Base-by-base conservation (phyloP, 2,329 filamentous ascomycete genomes). In the Ceratocystis albifundus region DNA sequence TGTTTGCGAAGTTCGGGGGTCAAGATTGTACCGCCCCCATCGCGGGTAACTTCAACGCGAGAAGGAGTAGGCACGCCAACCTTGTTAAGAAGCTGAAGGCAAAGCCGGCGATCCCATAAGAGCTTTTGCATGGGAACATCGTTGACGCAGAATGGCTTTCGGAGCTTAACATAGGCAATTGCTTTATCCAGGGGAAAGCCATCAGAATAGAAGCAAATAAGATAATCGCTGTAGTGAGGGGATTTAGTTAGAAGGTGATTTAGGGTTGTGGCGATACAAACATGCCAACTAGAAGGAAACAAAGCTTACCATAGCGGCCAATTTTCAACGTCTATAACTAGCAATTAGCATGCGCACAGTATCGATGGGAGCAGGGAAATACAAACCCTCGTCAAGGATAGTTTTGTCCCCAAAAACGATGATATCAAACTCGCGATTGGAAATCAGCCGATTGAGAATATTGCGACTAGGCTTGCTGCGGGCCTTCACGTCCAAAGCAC, bases 401-500 rank as follows among this genome's bases (percentile, higher is more conserved):
- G 96, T 93, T 77, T 99, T 99, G 78, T 99, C 94, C 61, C 94
- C 95, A 78, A 99, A 99, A 12, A 99, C 93, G 69, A 96, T 88
- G 28, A 97, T 92, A 72, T 99, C 93, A 72, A 99, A 97, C 71
- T 97, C 93, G 62, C 87, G 85, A 70, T 95, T 92, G 44, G 89
- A 85, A 70, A 96, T 93, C 22, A 99, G 81, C 63, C 92, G 85
- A 73, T 96, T 97, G 68, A 99, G 78, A 71, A 99, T 99, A 73
- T 96, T 97, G 70, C 95, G 84, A 73, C 93, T 96, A 0, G 94
- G 94, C 76, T 97, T 97, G 80, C 92, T 96, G 72, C 94, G 84
- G 45, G 94, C 94, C 78, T 99, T 99, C 71, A 93, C 84, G 77
- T 99, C 94, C 67, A 99, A 80, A 25, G 94, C 95, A 75, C 94